Evolutionary conservation across 2,329 filamentous ascomycete species (phyloP).

Genomic region (Apiospora saccharicola): DNA sequence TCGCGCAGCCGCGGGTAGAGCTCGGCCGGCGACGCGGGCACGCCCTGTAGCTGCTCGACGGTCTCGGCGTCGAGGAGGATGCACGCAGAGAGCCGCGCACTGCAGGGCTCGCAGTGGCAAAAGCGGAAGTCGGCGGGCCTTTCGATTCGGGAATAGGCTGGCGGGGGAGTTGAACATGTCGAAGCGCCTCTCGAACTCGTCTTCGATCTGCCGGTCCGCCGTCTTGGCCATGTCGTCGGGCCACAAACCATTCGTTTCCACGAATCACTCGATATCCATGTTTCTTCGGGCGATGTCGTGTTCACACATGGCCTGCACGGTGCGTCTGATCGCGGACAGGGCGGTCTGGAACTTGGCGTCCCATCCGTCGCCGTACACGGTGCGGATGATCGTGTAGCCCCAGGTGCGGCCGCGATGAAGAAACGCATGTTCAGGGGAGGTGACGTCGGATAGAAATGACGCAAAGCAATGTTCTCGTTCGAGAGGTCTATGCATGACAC

Average conservation of each 20-base stretch:
- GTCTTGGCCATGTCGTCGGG: background rate
- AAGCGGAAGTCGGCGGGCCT: background rate
- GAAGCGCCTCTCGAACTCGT: background rate
- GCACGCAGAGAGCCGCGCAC: background rate
- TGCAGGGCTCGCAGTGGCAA: background rate
- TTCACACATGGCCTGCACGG: background rate
- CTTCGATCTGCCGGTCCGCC: background rate
- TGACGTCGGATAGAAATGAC: background rate
- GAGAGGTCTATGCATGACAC: background rate
- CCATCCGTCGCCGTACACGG: background rate
- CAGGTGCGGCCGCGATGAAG: background rate
- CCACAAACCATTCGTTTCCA: background rate
- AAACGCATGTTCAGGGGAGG: background rate
- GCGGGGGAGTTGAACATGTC: background rate
- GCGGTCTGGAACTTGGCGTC: background rate
- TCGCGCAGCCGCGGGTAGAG: background rate
- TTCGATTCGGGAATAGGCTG: background rate
- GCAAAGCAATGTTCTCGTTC: background rate
- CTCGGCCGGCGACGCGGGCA: background rate
- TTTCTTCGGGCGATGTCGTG: background rate
- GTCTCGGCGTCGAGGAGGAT: conserved; percentile 14
- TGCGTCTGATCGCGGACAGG: background rate
- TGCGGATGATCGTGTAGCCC: conserved; percentile 3
- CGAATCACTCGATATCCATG: background rate
- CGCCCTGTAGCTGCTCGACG: conserved; percentile 3